These are phyloP conservation scores for Gryganskiella cystojenkinii DNA, from an alignment of 192 early-diverging fungal species.

Conservation along the genomic window DNA sequence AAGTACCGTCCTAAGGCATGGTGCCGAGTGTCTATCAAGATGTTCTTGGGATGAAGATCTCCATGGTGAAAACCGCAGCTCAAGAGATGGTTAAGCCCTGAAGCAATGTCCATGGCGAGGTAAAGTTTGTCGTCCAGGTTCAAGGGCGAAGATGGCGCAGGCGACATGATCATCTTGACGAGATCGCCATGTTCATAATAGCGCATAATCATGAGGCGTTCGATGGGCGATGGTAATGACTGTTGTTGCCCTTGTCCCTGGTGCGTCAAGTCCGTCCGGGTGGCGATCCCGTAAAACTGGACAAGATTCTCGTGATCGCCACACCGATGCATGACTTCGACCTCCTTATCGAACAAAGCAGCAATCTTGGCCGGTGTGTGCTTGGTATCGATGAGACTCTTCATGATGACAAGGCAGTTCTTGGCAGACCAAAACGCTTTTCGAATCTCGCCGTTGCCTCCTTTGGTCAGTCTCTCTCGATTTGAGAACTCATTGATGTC, in stretches of 20 bases:
- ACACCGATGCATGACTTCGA: constrained; percentile 30
- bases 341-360: constrained; percentile 28
- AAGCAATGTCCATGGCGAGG: constrained; percentile 30
- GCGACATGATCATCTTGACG: constrained; percentile 4
- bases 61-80: constrained; percentile 37
- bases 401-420: constrained; percentile 13
- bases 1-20: not conserved
- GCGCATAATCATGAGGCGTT: constrained; percentile 31
- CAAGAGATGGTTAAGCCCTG: constrained; percentile 17
- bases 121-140: constrained; percentile 2
- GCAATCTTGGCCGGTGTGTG: constrained; percentile 11
- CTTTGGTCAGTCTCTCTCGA: constrained; percentile 3
- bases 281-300: constrained; percentile 28
- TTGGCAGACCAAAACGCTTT: constrained; percentile 10
- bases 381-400: constrained; percentile 21
- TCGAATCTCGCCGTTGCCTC: constrained; percentile 30
- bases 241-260: not conserved
- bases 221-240: no score
- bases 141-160: not conserved
- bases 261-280: not conserved
- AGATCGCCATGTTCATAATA: constrained; percentile 26
- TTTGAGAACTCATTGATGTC: constrained; percentile 13
- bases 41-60: constrained; percentile 33
- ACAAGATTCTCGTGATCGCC: constrained; percentile 34
- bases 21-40: constrained; percentile 14